Base-by-base conservation (phyloP, 2,329 filamentous ascomycete species). In the Claviceps pusilla region DNA sequence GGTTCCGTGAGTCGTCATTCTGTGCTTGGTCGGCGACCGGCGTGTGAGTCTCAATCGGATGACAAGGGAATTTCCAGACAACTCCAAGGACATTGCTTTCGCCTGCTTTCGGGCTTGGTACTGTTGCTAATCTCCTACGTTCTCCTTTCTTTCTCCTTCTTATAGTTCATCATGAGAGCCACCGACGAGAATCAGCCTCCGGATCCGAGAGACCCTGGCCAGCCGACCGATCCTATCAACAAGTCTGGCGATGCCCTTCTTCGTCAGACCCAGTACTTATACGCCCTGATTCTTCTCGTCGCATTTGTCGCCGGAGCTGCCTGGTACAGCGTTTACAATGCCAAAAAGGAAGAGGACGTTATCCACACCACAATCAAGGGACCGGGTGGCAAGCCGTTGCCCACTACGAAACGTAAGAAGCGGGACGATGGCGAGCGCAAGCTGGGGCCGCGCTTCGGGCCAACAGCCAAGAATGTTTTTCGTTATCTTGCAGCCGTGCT, bases 311-410 rank as follows among this genome's bases (percentile, higher is more conserved):
- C 71, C 43, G 67, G 74, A 54, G 74, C 76, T 48, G 74, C 73
- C 39, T 70, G 74, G 57, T 75, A 79, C 65, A 79, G 76, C 62
- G 71, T 80, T 46, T 67, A 75, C 63, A 74, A 71, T 54, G 72
- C 76, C 35, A 73, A 72, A 59, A 75, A 71, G 53, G 71, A 74
- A 55, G 75, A 77, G 42, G 70, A 74, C 58, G 63, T 72, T 41
- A 64, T 73, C 28, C 66, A 68, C 52, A 77, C 74, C 28, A 73
- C 68, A 37, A 69, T 79, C 59, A 82, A 77, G 53, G 90, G 90
- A n/a, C 89, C 90, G 1, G 90, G 88, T 54, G 91, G 90, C 60
- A 90, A 94, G 67, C 89, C 89, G 39, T 74, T 96, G 53, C 89
- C 89, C n/a, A 66, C 74, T 51, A 79, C 76, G 56, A 86, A 82